Percentiles rank a stretch among this genome's conserved stretches.
These are phyloP conservation scores for Colletotrichum musae DNA, from an alignment of 2,329 filamentous ascomycete genomes.

Conservation along the genomic window DNA sequence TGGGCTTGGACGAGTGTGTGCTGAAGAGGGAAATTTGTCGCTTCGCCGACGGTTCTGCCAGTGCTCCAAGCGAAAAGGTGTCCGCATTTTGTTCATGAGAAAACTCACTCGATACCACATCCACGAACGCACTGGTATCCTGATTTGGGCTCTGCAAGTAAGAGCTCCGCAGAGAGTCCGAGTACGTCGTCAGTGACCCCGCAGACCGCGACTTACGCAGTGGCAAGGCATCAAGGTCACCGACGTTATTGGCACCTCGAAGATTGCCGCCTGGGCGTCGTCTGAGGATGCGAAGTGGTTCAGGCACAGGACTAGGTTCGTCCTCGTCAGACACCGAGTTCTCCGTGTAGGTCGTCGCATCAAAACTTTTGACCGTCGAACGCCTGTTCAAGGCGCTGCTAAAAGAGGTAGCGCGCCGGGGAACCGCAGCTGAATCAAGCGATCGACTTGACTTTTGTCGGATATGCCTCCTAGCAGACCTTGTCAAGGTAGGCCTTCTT, in stretches of 20 bases:
- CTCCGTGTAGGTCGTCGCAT: conserved; percentile 70
- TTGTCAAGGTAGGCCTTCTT: conserved; percentile 13
- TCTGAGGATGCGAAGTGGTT: conserved; percentile 75
- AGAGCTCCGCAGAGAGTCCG: conserved; percentile 73
- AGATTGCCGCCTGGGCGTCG: conserved; percentile 83
- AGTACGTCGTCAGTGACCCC: conserved; percentile 72
- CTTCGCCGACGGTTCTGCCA: conserved; percentile 64
- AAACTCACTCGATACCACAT: conserved; percentile 60
- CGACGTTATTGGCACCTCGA: conserved; percentile 76
- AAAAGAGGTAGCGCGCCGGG: conserved; percentile 72
- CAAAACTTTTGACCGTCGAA: conserved; percentile 71
- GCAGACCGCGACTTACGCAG: conserved; percentile 70
- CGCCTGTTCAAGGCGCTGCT: conserved; percentile 68
- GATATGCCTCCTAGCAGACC: conserved; percentile 50
- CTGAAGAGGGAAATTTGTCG: conserved; percentile 69
- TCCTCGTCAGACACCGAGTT: conserved; percentile 64
- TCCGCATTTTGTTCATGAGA: conserved; percentile 56
- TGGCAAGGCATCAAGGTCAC: conserved; percentile 68
- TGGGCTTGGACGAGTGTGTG: conserved; percentile 73
- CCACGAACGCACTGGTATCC: conserved; percentile 59
- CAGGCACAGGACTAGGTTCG: conserved; percentile 58
- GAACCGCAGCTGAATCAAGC: conserved; percentile 62
- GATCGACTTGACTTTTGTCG: conserved; percentile 65
- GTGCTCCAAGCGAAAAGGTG: conserved; percentile 71
- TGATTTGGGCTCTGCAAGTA: conserved; percentile 61